A percentile compares a stretch with the other conserved stretches of the same genome.
Evolutionary conservation across 2,329 filamentous ascomycete genomes (phyloP).

Genomic region (Zelopaecilomyces penicillatus): DNA sequence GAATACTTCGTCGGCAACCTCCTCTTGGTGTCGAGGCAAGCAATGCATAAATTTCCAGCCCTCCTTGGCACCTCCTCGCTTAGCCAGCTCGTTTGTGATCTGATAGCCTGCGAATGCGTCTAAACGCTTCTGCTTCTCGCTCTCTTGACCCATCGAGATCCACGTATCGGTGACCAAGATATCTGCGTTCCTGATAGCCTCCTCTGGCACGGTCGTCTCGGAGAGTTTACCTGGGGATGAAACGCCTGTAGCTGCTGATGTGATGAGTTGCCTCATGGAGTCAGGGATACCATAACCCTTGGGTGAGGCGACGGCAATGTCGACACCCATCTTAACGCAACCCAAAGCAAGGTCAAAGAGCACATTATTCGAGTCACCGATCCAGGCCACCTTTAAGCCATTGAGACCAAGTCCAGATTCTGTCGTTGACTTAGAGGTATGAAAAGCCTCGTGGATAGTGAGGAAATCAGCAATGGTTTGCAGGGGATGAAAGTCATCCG

Average conservation of each 20-base stretch:
- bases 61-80: slow-evolving; percentile 75
- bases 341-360: slow-evolving; percentile 88
- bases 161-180: slow-evolving; percentile 94
- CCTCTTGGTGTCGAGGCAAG: slow-evolving; percentile 81
- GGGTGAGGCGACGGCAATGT: slow-evolving; percentile 82
- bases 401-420: slow-evolving; percentile 55
- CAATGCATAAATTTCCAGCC: slow-evolving; percentile 99
- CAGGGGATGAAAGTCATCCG: slow-evolving; percentile 84
- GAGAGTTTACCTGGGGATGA: slow-evolving; percentile 55
- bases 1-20: slow-evolving; percentile 92
- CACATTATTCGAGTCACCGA: slow-evolving; percentile 96
- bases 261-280: slow-evolving; percentile 65
- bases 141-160: slow-evolving; percentile 97
- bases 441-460: slow-evolving; percentile 75
- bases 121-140: slow-evolving; percentile 67
- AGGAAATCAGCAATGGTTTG: slow-evolving; percentile 92
- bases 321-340: slow-evolving; percentile 76
- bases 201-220: slow-evolving; percentile 74
- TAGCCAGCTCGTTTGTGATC: slow-evolving; percentile 77
- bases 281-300: slow-evolving; percentile 73
- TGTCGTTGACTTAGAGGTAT: slow-evolving; percentile 29
- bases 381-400: slow-evolving; percentile 87
- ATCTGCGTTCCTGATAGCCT: slow-evolving; percentile 77
- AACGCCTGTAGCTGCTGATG: slow-evolving; percentile 49
- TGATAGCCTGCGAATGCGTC: slow-evolving; percentile 85